These are phyloP conservation scores for Hibiscus mutabilis DNA, from an alignment of 345 rosid species.

Conservation along the genomic window DNA sequence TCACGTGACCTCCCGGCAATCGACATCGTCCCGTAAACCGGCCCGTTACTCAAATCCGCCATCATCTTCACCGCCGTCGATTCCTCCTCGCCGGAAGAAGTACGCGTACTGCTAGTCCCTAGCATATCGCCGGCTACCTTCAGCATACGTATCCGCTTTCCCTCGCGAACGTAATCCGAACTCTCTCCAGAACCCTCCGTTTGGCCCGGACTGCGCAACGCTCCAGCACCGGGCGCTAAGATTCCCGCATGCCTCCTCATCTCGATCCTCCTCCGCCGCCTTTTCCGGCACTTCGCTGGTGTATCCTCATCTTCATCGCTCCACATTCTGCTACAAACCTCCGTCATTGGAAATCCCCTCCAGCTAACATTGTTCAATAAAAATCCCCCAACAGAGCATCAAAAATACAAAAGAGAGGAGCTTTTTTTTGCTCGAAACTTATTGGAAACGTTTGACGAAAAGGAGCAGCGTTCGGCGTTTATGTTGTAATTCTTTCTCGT, in stretches of 20 bases:
- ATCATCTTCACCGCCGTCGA: background rate
- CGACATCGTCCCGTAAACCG: conserved; percentile 37
- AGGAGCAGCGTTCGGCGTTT: conserved; percentile 23
- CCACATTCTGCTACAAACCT: conserved; percentile 21
- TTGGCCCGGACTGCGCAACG: conserved; percentile 9
- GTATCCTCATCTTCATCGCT: conserved; percentile 31
- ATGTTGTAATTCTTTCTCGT: conserved; percentile 21
- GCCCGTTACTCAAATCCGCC: conserved; percentile 9
- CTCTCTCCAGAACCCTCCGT: background rate
- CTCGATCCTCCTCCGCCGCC: conserved; percentile 44
- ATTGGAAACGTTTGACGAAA: background rate
- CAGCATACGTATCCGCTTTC: conserved; percentile 19
- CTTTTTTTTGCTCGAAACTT: background rate
- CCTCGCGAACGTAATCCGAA: conserved; percentile 9
- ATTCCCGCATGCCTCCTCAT: conserved; percentile 46
- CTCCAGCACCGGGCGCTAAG: conserved; percentile 13
- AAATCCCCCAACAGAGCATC: background rate
- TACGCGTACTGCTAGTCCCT: background rate
- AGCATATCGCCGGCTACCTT: conserved; percentile 4
- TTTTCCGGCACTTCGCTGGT: conserved; percentile 42
- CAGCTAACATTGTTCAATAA: background rate
- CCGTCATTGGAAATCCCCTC: conserved; percentile 11
- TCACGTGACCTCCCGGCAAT: conserved; percentile 46
- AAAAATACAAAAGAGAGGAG: background rate
- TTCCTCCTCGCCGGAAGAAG: background rate